Evolutionary conservation across 345 rosid species (phyloP), one percentile per base, ranked within the genome.

Genomic region (Acer negundo): DNA sequence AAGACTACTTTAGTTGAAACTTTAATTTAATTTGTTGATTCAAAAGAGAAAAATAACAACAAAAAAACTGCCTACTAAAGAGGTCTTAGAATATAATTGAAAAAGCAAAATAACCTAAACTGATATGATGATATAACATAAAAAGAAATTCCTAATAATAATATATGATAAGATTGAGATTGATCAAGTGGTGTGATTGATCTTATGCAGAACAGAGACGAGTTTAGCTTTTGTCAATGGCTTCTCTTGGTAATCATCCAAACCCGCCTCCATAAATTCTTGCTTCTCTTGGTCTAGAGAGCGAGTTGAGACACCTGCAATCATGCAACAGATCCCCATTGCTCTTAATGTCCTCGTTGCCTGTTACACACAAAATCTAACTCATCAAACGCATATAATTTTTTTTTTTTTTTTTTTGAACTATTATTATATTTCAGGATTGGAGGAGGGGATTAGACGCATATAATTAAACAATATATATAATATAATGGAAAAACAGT

Each of bases 211-310:
- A 47, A 87, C 82, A 16, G 92, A 80, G 46, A 78, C 44, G 65
- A 93, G 91, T 81, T 93, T 95, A 23, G 92, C 80, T 49, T 74
- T 56, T 3, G 97, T 90, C 72, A 93, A 82, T 62, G 98, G 98
- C 87, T 95, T 95, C 86, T 91, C 97, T 38, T 81, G 87, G 67
- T 88, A 95, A 61, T 86, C 92, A 85, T 93, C 90, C 8, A 95
- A 85, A 1, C 97, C 98, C 7, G 97, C 95, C 69, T 89, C 92
- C 68, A 86, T 81, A 64, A 95, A 95, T 74, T 89, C 95, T 77
- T 70, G 73, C 70, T 81, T 82, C 38, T 86, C 89, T 75, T 24
- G 77, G 22, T 86, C 88, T 55, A 77, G 1, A 2, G 86, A 79
- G 23, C 85, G 81, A 0, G 94, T 77, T 0, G 98, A 85, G 40